phyloP scores from a whole-genome alignment of 1,139 yeast species.

The Pneumocystis sp. region DNA sequence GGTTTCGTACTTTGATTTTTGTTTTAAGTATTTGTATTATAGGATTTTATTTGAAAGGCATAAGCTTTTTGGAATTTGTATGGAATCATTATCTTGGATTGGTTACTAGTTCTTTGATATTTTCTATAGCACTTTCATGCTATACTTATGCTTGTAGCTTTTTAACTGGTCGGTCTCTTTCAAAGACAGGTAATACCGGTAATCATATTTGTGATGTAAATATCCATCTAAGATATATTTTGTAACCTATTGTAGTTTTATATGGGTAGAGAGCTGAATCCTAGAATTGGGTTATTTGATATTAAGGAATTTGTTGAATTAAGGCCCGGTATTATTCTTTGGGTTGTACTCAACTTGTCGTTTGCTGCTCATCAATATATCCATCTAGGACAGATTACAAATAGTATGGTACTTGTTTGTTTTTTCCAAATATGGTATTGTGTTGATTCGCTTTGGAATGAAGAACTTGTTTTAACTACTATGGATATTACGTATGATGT shows the following conservation, averaged over 20 bases:
- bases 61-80: conserved; percentile 69
- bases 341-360: conserved; percentile 67
- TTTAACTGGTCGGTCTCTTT: conserved; percentile 44
- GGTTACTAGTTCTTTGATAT: conserved; percentile 45
- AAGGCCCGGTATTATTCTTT: conserved; percentile 83
- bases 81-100: conserved; percentile 55
- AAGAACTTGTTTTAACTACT: conserved; percentile 79
- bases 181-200: conserved; percentile 77
- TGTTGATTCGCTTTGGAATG: conserved; percentile 83
- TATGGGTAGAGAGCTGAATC: conserved; percentile 91
- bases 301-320: conserved; percentile 84
- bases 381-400: conserved; percentile 45
- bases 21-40: conserved; percentile 10
- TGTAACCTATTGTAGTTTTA: conserved; percentile 40
- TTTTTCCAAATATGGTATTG: conserved; percentile 66
- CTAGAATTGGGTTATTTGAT: conserved; percentile 59
- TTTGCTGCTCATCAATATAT: conserved; percentile 66
- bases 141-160: conserved; percentile 58
- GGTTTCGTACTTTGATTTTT: conserved; percentile 11
- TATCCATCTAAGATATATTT: background rate
- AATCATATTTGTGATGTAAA: conserved; percentile 46
- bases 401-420: conserved; percentile 57
- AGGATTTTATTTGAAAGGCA: conserved; percentile 27
- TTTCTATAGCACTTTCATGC: conserved; percentile 47
- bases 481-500: conserved; percentile 54